Conservation (phyloP, 1,139 yeast species). For the Geotrichum histeridarum region DNA sequence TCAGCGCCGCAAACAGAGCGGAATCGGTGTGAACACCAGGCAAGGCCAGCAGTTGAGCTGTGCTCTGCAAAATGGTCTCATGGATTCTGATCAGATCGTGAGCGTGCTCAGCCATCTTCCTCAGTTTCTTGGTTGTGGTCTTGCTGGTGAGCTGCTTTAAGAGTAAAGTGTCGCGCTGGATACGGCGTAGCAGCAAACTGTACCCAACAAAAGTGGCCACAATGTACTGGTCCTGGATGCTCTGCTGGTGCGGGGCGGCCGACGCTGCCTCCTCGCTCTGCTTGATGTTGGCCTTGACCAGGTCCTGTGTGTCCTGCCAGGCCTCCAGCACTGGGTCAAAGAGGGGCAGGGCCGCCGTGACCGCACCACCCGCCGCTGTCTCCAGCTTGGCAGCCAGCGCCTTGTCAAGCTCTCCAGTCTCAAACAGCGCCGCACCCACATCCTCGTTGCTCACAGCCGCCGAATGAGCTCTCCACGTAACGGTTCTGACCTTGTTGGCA, state of each 20-base stretch:
- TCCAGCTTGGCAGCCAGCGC: constrained; percentile 23
- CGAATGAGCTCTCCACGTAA: constrained; percentile 70
- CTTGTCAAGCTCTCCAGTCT: constrained; percentile 32
- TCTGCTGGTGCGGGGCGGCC: constrained; percentile 41
- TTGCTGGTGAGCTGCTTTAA: constrained; percentile 36
- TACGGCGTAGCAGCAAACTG: constrained; percentile 57
- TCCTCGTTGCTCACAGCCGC: constrained; percentile 70
- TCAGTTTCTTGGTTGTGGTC: constrained; percentile 25
- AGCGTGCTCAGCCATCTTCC: constrained; percentile 36
- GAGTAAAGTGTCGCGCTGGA: constrained; percentile 63
- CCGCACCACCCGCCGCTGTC: constrained; percentile 26
- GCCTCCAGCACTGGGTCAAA: constrained; percentile 47
- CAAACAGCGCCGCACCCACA: constrained; percentile 53
- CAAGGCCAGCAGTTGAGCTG: constrained; percentile 60
- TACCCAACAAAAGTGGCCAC: constrained; percentile 70
- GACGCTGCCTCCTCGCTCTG: constrained; percentile 43
- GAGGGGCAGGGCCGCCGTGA: constrained; percentile 29
- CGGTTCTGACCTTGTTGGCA: constrained; percentile 31
- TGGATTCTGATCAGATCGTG: constrained; percentile 50
- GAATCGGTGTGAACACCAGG: constrained; percentile 93
- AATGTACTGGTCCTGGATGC: constrained; percentile 68
- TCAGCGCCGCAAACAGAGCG: constrained; percentile 53
- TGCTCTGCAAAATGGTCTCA: constrained; percentile 46
- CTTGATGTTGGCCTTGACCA: constrained; percentile 50
- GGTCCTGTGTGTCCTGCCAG: constrained; percentile 54